Evolutionary conservation across 805 yeast genomes (phyloP), one percentile per base, ranked within the genome.

Genomic region (Saturnispora quitensis): DNA sequence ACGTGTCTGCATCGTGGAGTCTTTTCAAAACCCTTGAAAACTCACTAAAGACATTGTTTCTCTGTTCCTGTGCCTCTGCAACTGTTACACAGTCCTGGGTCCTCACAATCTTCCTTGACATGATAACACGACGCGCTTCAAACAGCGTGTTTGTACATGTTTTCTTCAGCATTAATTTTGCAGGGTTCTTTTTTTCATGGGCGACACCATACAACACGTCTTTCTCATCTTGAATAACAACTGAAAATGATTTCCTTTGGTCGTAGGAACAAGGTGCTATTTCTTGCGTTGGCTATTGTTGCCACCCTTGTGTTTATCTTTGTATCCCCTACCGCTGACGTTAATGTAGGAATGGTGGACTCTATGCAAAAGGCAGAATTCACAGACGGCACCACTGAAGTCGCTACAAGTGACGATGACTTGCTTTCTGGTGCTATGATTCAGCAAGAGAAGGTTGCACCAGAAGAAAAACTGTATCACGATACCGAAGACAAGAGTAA

Each of bases 51-150:
- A 87, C 75, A 54, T 78, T 77, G 10, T 71, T 64, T 46, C 95
- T 68, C 84, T 87, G 86, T 60, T 76, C 75, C 59, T 84, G 86
- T 7, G 93, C 89, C 51, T 81, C 87, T 4, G 78, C 72, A 10
- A 87, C 60, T 2, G 73, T 68, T 2, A 22, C 8, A 43, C 45
- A 46, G 8, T 50, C 45, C 75, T 25, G 78, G 28, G 73, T 71
- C 43, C 74, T 74, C 0, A 15, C 17, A 27, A 27, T 9, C 18
- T 24, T 40, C 28, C 22, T 40, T 12, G 44, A 24, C 31, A 24
- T 40, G 31, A 22, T 40, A 22, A 13, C 25, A 13, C 24, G 31
- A 40, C 44, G 27, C 28, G 24, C 20, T 49, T 43, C n/a, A 36
- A 36, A 25, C 3, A 12, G 34, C 24, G 25, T 17, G 31, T 42